A percentile compares a stretch with the other conserved stretches of the same genome.
Conservation (phyloP, 2,329 filamentous ascomycete genomes). For the Bipolaris zeicola region DNA sequence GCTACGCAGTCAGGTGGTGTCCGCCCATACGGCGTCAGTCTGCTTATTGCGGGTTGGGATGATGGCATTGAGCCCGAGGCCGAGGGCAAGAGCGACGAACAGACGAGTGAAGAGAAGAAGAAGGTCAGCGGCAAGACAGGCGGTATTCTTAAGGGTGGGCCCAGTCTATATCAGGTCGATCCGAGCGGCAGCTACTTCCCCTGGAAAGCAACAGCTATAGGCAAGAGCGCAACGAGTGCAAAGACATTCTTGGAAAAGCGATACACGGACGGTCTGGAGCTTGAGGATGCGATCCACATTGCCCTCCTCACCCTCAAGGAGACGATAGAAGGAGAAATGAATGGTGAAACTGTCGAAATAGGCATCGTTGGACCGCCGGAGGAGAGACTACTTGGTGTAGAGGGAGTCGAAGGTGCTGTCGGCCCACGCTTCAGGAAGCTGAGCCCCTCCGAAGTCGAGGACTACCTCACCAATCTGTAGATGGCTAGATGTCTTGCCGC, state of each 20-base stretch:
- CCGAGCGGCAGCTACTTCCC: slow-evolving; percentile 99
- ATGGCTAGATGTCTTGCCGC: slow-evolving; percentile 3
- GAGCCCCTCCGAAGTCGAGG: slow-evolving; percentile 97
- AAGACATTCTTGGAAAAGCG: slow-evolving; percentile 99
- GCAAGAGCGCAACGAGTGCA: slow-evolving; percentile 96
- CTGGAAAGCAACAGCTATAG: slow-evolving; percentile 99
- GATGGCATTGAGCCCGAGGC: slow-evolving; percentile 91
- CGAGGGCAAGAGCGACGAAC: slow-evolving; percentile 62
- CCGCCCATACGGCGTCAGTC: slow-evolving; percentile 91
- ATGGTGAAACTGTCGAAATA: slow-evolving; percentile 97
- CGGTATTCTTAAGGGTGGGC: slow-evolving; percentile 92
- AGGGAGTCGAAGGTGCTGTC: slow-evolving; percentile 82
- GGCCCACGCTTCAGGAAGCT: slow-evolving; percentile 92
- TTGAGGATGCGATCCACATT: slow-evolving; percentile 98
- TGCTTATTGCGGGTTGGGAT: slow-evolving; percentile 97
- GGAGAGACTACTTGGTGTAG: slow-evolving; percentile 87
- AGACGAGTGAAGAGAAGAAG: slow-evolving; percentile 65
- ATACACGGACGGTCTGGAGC: slow-evolving; percentile 94
- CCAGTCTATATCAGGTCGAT: slow-evolving; percentile 98
- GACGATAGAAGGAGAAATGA: slow-evolving; percentile 99
- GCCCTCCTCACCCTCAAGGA: slow-evolving; percentile 96
- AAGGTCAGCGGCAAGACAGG: slow-evolving; percentile 87
- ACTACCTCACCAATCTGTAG: slow-evolving; percentile 98
- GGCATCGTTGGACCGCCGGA: slow-evolving; percentile 95
- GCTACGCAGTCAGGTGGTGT: slow-evolving; percentile 98